Percentiles rank a stretch among this genome's conserved stretches.
phyloP scores from a whole-genome alignment of 345 rosid species.

The thale cress (Arabidopsis thaliana) region TAIR10.1 NC_003076.8:23602501-23603000 shows the following conservation, averaged over 20 bases:
- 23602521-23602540: neutral
- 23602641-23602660: neutral
- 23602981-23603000: slow-evolving; percentile 31
- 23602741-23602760: slow-evolving; percentile 24
- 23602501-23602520: neutral
- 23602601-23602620: slow-evolving; percentile 11
- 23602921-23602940: slow-evolving; percentile 14
- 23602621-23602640: slow-evolving; percentile 17
- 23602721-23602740: neutral
- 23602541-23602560: slow-evolving; percentile 2
- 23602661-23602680: neutral
- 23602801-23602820: neutral
- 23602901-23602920: slow-evolving; percentile 27
- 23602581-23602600: slow-evolving; percentile 22
- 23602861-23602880: neutral
- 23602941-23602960: neutral
- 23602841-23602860: slow-evolving; percentile 3
- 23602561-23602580: neutral
- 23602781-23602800: neutral
- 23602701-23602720: neutral
- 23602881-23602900: neutral
- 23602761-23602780: neutral
- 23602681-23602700: neutral
- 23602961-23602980: neutral
- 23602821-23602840: neutral